Evolutionary conservation across 108 stramenopile species (phyloP).

Genomic region (Schizochytrium sp.): DNA sequence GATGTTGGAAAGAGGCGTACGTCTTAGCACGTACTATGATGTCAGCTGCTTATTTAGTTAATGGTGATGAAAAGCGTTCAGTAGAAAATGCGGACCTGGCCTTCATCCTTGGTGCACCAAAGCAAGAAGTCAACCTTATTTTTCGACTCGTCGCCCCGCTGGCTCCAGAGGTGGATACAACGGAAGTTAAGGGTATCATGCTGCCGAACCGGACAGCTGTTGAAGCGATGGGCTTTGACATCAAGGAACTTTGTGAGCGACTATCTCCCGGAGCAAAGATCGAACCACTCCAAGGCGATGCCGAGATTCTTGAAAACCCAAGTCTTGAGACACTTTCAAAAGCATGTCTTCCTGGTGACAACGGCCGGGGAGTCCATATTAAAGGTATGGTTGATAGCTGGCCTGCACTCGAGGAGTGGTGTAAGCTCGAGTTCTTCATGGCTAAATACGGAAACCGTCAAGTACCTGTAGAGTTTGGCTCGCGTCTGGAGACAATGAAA

Average conservation of each 20-base stretch:
- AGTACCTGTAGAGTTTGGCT: neutral
- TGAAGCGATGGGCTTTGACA: neutral
- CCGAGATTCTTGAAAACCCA: neutral
- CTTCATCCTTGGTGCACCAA: conserved; percentile 25
- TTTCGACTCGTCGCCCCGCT: conserved; percentile 19
- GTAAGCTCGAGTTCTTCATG: conserved; percentile 14
- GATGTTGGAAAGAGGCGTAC: conserved; percentile 15
- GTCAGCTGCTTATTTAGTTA: neutral
- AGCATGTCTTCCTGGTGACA: neutral
- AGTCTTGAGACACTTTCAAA: neutral
- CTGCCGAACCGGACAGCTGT: neutral
- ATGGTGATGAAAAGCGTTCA: neutral
- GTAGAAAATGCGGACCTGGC: conserved; percentile 11
- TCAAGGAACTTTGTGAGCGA: neutral
- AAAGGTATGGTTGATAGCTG: conserved; percentile 2
- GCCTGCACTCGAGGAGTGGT: neutral
- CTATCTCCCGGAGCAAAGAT: neutral
- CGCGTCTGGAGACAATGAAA: neutral
- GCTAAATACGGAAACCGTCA: neutral
- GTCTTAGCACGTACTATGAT: conserved; percentile 6
- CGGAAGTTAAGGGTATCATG: neutral
- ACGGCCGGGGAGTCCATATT: neutral
- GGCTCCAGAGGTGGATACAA: neutral
- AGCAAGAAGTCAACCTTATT: conserved; percentile 33
- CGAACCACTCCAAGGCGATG: neutral